Evolutionary conservation across 768 basidiomycete genomes (phyloP), one percentile per base, ranked within the genome.

Genomic region (Fistulinella prunicolor): DNA sequence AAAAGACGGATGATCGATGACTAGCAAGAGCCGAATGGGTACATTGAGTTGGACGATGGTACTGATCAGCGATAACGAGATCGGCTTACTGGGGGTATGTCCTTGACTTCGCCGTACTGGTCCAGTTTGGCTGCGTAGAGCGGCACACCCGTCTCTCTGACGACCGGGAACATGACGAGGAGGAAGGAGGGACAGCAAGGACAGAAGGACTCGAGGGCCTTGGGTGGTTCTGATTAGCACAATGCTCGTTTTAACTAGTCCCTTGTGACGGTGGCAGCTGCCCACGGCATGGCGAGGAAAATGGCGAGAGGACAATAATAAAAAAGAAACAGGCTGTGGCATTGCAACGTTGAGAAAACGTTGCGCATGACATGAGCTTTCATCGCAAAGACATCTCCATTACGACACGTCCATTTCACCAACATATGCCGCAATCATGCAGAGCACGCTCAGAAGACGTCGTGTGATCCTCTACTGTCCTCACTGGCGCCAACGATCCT

Each of bases 321-420:
- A 36, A 38, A 35, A 40, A 40, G 34, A 26, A 49, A 39, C 53
- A 50, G n/a, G n/a, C n/a, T 14, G 61, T 39, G 12, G 21, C 49
- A 53, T 20, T 44, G 62, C 62, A 65, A 61, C 63, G 63, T 66
- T 64, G 61, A 49, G 54, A 50, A 37, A 66, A 66, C 63, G 63
- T 64, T 66, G 57, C 44, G 29, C 21, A 36, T 51, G 54, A 58
- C 58, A 55, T 38, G 51, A 47, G 44, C 39, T 26, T 41, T 46
- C 20, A 6, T 28, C n/a, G 26, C 42, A 44, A 48, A 51, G 44
- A 51, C 43, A 9, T 39, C 34, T 26, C 50, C 53, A 50, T 48
- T 49, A 46, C 44, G 42, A 47, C 44, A n/a, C n/a, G n/a, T n/a
- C n/a, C n/a, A n/a, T n/a, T n/a, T n/a, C n/a, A n/a, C n/a, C n/a